Evolutionary conservation across 345 rosid genomes (phyloP).

Genomic region (Camelina sativa): DNA sequence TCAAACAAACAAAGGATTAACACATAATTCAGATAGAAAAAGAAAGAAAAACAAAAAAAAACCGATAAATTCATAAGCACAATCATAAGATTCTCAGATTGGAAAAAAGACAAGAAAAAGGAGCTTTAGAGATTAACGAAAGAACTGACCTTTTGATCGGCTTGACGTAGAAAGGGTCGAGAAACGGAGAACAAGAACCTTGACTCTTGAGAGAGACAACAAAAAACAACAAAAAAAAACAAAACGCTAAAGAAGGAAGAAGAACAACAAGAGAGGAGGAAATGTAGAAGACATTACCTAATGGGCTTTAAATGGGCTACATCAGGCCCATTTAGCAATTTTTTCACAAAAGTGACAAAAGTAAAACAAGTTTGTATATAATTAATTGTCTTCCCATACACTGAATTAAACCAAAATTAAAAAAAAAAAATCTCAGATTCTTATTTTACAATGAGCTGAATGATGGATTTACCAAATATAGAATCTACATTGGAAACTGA

Average conservation of each 20-base stretch:
- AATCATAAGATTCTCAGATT: not conserved
- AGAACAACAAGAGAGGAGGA: not conserved
- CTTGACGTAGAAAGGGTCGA: not conserved
- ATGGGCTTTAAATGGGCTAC: slow-evolving; percentile 5
- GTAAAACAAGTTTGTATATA: not conserved
- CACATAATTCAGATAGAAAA: not conserved
- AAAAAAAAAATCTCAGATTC: slow-evolving; percentile 10
- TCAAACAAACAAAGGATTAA: not conserved
- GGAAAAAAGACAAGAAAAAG: not conserved
- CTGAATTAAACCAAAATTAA: slow-evolving; percentile 9
- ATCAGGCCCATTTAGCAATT: not conserved
- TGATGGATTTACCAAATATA: slow-evolving; percentile 18
- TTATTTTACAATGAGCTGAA: slow-evolving; percentile 15
- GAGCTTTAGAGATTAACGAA: not conserved
- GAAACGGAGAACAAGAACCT: slow-evolving; percentile 24
- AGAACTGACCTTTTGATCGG: slow-evolving; percentile 17
- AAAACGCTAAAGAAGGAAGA: not conserved
- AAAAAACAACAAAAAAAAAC: too few relatives aligned
- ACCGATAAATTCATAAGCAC: not conserved
- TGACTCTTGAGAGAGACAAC: not conserved
- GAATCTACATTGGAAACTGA: slow-evolving; percentile 9
- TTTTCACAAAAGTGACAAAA: not conserved
- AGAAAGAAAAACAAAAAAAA: not conserved
- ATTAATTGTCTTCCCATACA: not conserved
- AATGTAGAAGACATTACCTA: not conserved